Base-by-base conservation (phyloP, 164 flowering plant genomes). In the Kalanchoe fedtschenkoi region DNA sequence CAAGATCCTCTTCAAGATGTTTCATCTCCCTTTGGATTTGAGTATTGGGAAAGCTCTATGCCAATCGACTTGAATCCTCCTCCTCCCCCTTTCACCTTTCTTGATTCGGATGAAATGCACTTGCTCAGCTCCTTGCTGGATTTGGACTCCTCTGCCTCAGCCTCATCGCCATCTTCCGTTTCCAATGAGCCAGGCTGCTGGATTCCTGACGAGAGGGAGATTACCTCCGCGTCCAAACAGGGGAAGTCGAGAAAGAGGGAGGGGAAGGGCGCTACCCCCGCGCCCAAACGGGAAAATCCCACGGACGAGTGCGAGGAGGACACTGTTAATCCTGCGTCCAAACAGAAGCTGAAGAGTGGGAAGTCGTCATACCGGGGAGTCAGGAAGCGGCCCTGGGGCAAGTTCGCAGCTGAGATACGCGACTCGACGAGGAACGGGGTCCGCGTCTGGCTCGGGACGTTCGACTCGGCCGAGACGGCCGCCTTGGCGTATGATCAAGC, bases 401-500 rank as follows among this genome's bases (percentile, higher is more conserved):
- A 81, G 58, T 83, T 39, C 39, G 85, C 88, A 30, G 85, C 88
- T 21, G 88, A 83, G 71, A 81, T 81, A 13, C 38, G 89, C 24
- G 89, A 84, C 51, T 81, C 88, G 1, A 81, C 88, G 1, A 68
- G 86, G 61, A 69, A 77, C 5, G 91, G 91, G 0, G 66, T 76
- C 0, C 42, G 91, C 38, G 86, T 85, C 0, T 85, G 91, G 88
- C 78, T 85, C 2, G 88, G 91, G 0, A 85, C 91, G 2, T 85
- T 83, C 38, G 88, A 83, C 55, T 76, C 66, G 16, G 83, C 88
- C 0, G 88, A 83, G 66, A 83, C 74, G 1, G 91, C 91, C 0
- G 91, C 91, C 15, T 37, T 81, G 38, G 91, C 91, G 1, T 85
- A 85, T 57, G 91, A 86, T 26, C 88, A 81, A 58, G 91, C 91